Conservation (phyloP, 106 monocot genomes). For the Posidonia australis region DNA sequence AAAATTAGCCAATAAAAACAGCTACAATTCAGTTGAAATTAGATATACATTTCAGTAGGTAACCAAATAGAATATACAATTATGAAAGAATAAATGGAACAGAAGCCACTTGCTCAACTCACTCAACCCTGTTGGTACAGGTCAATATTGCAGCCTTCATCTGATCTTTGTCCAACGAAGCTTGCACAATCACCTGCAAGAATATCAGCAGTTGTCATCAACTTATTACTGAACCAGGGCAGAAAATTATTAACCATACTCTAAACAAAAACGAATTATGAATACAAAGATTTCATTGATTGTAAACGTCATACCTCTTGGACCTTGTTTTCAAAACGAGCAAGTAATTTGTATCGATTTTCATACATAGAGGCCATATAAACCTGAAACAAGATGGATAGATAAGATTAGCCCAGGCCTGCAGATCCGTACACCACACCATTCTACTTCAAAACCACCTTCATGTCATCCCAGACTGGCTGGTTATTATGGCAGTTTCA, state of each 20-base stretch:
- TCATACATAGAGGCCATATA: constrained; percentile 93
- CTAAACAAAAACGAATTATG: no score
- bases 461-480: no score
- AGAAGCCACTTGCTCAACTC: background rate
- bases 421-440: background rate
- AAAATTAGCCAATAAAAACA: no score
- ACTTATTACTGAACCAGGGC: no score
- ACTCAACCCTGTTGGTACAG: constrained; percentile 61
- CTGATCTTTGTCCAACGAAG: constrained; percentile 70
- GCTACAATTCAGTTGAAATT: no score
- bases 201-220: background rate
- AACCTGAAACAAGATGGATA: constrained; percentile 37
- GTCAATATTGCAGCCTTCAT: constrained; percentile 67
- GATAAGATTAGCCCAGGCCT: background rate
- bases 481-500: no score
- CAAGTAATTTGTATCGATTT: constrained; percentile 78
- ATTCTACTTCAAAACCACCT: no score
- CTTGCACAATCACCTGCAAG: constrained; percentile 64
- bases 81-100: no score
- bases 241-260: no score
- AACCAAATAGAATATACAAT: no score
- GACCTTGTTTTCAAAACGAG: constrained; percentile 88
- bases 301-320: constrained; percentile 61
- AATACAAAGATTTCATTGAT: no score
- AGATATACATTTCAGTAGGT: no score